Percentiles rank a stretch among this genome's conserved stretches.
phyloP scores from a whole-genome alignment of 2,329 filamentous ascomycete species.

The Tolypocladium paradoxum region DNA sequence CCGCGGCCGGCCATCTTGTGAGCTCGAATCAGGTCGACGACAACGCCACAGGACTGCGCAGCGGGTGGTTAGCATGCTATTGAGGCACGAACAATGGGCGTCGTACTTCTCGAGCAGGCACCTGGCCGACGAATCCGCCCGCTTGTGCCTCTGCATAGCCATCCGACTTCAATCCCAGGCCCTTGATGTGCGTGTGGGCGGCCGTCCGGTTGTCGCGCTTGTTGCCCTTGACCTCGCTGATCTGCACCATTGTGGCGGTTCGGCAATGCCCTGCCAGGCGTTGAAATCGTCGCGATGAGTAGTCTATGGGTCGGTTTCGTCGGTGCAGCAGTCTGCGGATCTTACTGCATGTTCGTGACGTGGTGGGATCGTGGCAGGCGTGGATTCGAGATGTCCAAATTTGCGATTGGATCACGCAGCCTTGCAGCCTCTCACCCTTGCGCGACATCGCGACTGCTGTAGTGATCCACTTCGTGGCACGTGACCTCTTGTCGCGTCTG shows the following conservation, averaged over 20 bases:
- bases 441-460: constrained; percentile 13
- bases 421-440: constrained; percentile 12
- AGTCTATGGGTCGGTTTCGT: background rate
- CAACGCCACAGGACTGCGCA: constrained; percentile 78
- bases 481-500: constrained; percentile 8
- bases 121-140: constrained; percentile 84
- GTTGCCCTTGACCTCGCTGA: constrained; percentile 91
- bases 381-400: constrained; percentile 5
- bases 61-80: constrained; percentile 8
- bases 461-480: constrained; percentile 14
- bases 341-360: background rate
- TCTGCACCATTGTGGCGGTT: constrained; percentile 61
- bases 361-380: background rate
- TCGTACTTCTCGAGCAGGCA: constrained; percentile 72
- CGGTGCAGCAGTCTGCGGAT: background rate
- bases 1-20: constrained; percentile 98
- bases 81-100: background rate
- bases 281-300: constrained; percentile 3
- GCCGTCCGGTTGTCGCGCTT: constrained; percentile 93
- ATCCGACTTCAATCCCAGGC: constrained; percentile 76
- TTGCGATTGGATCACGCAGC: constrained; percentile 21
- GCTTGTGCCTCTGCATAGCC: constrained; percentile 72
- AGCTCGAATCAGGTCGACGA: constrained; percentile 88
- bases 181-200: constrained; percentile 96
- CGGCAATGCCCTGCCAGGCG: constrained; percentile 5